Conservation (phyloP, 1,139 yeast genomes). For the Debaryomyces sp. region DNA sequence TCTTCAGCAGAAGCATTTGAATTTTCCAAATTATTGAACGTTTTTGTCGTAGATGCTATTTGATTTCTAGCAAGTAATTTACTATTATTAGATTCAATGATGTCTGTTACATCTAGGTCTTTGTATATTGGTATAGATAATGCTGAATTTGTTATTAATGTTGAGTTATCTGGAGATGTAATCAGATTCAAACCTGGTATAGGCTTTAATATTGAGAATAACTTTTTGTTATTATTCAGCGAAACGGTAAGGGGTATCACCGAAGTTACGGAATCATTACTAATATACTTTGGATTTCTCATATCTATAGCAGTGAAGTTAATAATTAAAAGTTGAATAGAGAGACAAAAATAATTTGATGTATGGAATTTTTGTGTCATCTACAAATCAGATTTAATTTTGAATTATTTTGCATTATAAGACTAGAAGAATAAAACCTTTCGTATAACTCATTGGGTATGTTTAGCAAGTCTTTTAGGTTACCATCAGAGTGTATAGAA, state of each 20-base stretch:
- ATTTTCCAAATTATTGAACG: neutral
- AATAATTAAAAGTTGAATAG: neutral
- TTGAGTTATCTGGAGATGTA: neutral
- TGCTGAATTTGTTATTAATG: neutral
- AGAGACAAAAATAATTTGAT: neutral
- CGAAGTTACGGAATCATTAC: neutral
- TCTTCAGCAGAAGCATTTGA: conserved; percentile 8
- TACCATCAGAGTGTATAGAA: conserved; percentile 7
- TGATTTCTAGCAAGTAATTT: conserved; percentile 17
- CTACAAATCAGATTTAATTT: neutral
- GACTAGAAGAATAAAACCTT: neutral
- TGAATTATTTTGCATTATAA: neutral
- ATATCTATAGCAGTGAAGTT: neutral
- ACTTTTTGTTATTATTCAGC: conserved; percentile 14
- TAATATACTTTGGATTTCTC: neutral
- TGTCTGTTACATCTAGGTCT: conserved; percentile 24
- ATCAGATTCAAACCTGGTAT: neutral
- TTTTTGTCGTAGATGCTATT: neutral
- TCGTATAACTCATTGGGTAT: neutral
- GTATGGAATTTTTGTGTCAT: neutral
- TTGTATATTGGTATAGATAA: conserved; percentile 24
- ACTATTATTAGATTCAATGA: conserved; percentile 25
- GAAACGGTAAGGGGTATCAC: conserved; percentile 20
- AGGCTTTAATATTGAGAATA: conserved; percentile 17
- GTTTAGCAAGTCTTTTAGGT: conserved; percentile 3